Conservation (phyloP, 306 rosid genomes). For the Ochetophila trinervis region DNA sequence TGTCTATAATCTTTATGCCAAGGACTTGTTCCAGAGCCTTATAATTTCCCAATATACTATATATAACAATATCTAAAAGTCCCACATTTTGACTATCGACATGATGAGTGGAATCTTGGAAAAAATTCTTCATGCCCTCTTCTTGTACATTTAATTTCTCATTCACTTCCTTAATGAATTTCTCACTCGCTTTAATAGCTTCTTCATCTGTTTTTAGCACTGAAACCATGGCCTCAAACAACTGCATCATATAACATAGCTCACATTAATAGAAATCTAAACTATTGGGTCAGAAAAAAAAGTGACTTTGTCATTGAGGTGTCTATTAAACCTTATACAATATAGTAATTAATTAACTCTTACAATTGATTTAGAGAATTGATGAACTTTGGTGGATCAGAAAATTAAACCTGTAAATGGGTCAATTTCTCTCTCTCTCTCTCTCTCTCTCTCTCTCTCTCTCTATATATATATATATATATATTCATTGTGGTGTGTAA, state of each 20-base stretch:
- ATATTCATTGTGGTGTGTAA: too few species aligned
- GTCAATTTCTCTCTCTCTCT: too few species aligned
- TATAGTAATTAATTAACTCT: too few species aligned
- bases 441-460: too few species aligned
- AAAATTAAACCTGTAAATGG: too few species aligned
- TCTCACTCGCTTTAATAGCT: slow-evolving; percentile 19
- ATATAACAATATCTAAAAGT: slow-evolving; percentile 19
- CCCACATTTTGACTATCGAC: slow-evolving; percentile 6
- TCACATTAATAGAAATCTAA: too few species aligned
- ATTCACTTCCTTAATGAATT: neutral
- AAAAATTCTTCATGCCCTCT: slow-evolving; percentile 10
- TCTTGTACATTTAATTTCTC: slow-evolving; percentile 2
- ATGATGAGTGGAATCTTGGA: neutral
- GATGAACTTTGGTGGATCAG: too few species aligned
- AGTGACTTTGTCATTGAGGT: too few species aligned
- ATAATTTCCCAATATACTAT: neutral
- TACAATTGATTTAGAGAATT: too few species aligned
- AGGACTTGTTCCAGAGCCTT: slow-evolving; percentile 22
- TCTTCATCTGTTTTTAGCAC: slow-evolving; percentile 8
- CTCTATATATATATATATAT: too few species aligned
- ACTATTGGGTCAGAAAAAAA: too few species aligned
- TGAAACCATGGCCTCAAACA: neutral
- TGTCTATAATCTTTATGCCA: slow-evolving; percentile 15
- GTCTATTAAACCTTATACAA: too few species aligned
- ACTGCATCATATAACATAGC: neutral